These are phyloP conservation scores for Hanseniaspora occidentalis DNA, from an alignment of 805 yeast species.

Conservation along the genomic window DNA sequence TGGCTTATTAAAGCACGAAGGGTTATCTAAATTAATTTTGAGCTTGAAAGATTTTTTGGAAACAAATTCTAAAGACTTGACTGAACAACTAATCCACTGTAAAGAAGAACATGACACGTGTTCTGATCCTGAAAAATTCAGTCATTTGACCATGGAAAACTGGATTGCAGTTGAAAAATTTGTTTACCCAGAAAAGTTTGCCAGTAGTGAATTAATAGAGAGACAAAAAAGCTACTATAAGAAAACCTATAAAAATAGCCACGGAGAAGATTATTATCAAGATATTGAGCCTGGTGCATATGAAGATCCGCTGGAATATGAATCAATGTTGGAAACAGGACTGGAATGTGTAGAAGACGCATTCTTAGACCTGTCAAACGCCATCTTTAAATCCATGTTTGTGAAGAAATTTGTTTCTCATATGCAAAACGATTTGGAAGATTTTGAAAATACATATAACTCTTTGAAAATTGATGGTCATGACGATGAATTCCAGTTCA, in stretches of 20 bases:
- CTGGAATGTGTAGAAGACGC: neutral
- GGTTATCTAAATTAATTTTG: neutral
- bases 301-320: neutral
- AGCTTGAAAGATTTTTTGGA: neutral
- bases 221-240: neutral
- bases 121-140: neutral
- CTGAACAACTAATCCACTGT: neutral
- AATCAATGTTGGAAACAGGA: neutral
- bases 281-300: neutral
- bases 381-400: neutral
- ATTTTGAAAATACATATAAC: neutral
- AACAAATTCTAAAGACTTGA: neutral
- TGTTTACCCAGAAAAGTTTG: neutral
- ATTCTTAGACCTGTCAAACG: neutral
- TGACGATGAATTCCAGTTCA: constrained; percentile 15
- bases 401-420: neutral
- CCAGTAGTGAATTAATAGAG: neutral
- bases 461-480: constrained; percentile 8
- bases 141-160: neutral
- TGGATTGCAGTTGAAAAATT: neutral
- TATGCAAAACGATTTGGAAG: neutral
- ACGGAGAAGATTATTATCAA: neutral
- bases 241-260: neutral
- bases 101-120: neutral
- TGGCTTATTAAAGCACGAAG: neutral